Percentiles rank a stretch among this genome's conserved stretches.
phyloP scores from a whole-genome alignment of 441 rosid genomes.

The Manihot esculenta region DNA sequence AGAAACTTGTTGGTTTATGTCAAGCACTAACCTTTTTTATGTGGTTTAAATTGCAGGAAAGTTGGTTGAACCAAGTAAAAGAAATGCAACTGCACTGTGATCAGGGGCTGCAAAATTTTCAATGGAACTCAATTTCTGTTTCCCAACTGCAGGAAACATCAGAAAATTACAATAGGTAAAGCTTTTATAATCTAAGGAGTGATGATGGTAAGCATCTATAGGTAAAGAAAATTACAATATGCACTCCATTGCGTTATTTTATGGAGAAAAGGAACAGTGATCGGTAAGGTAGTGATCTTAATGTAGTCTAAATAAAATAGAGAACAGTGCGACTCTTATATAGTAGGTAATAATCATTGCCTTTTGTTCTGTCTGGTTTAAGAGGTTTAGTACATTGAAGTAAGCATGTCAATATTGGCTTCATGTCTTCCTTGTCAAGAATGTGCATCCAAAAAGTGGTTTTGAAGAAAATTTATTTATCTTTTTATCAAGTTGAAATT shows the following conservation, averaged over 20 bases:
- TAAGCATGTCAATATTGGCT: not conserved
- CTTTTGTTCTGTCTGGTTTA: not conserved
- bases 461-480: too few species aligned
- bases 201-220: too few species aligned
- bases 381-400: not conserved
- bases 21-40: too few species aligned
- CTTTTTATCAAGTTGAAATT: too few species aligned
- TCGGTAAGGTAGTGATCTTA: not conserved
- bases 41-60: conserved; percentile 56
- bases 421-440: not conserved
- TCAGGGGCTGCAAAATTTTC: conserved; percentile 62
- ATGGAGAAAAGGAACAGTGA: not conserved
- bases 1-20: conserved; percentile 5
- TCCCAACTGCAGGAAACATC: conserved; percentile 42
- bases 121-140: conserved; percentile 35
- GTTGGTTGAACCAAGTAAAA: conserved; percentile 67
- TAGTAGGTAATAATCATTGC: not conserved
- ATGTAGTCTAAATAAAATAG: not conserved
- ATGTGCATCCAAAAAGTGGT: not conserved
- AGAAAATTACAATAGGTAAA: conserved; percentile 48
- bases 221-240: too few species aligned
- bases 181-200: too few species aligned
- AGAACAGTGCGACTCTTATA: not conserved
- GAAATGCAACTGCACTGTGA: conserved; percentile 77
- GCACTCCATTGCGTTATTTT: not conserved